Percentiles rank a stretch among this genome's conserved stretches.
These are phyloP conservation scores for Dryadomyces sulphureus DNA, from an alignment of 2,329 filamentous ascomycete genomes.

Conservation along the genomic window DNA sequence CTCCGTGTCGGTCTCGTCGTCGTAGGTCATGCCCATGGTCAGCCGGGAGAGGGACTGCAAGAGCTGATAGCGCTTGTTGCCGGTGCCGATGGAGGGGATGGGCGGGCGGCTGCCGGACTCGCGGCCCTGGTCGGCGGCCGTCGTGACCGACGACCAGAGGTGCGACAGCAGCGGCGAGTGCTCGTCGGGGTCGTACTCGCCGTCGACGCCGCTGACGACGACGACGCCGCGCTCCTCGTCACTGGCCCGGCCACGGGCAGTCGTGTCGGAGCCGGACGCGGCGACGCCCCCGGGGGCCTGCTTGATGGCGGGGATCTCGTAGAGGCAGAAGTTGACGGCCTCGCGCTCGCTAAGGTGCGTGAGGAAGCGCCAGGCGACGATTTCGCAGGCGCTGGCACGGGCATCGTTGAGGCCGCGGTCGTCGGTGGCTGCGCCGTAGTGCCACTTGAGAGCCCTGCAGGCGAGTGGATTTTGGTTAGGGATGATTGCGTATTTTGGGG, in stretches of 20 bases:
- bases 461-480: background rate
- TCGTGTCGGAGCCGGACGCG: constrained; percentile 1
- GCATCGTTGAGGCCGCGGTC: constrained; percentile 52
- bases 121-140: background rate
- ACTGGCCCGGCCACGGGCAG: background rate
- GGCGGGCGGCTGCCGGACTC: background rate
- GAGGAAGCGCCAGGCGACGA: constrained; percentile 67
- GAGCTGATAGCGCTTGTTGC: constrained; percentile 32
- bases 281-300: constrained; percentile 11
- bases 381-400: constrained; percentile 61
- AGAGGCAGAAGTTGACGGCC: constrained; percentile 58
- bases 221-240: constrained; percentile 5
- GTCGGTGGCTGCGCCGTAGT: constrained; percentile 50
- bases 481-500: background rate
- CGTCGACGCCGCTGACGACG: background rate
- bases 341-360: constrained; percentile 57
- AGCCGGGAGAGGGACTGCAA: constrained; percentile 40
- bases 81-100: constrained; percentile 16
- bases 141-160: constrained; percentile 4
- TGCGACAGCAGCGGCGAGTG: constrained; percentile 7
- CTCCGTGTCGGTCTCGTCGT: constrained; percentile 30
- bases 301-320: constrained; percentile 45
- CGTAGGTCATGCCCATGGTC: constrained; percentile 31
- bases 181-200: constrained; percentile 2
- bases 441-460: constrained; percentile 55